Conservation (phyloP, 768 basidiomycete genomes). For the Leccinum disarticulatum region DNA sequence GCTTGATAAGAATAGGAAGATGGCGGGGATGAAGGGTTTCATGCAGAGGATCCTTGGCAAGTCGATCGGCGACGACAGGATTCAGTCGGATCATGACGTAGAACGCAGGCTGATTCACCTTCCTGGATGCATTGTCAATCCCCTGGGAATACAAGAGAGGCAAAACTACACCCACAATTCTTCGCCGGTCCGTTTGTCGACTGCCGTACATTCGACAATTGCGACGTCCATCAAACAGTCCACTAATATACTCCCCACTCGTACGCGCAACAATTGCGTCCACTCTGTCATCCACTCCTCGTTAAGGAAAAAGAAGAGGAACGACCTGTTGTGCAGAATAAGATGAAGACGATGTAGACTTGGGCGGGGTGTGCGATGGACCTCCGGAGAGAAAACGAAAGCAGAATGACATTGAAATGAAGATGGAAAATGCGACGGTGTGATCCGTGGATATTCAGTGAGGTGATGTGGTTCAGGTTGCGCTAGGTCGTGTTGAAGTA, state of each 20-base stretch:
- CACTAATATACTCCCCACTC: conserved; percentile 80
- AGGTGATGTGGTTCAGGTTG: no score
- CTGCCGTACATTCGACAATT: conserved; percentile 60
- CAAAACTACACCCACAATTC: conserved; percentile 46
- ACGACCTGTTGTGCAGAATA: no score
- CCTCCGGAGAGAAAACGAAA: no score
- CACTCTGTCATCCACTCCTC: conserved; percentile 80
- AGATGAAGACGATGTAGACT: no score
- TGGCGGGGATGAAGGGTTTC: conserved; percentile 87
- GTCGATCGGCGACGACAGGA: conserved; percentile 69
- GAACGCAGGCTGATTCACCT: conserved; percentile 87
- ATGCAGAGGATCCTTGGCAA: conserved; percentile 70
- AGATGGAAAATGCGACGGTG: no score
- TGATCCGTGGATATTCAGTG: no score
- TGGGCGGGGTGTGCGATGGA: no score
- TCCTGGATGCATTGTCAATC: conserved; percentile 36
- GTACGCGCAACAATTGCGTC: conserved; percentile 74
- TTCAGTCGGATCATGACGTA: conserved; percentile 86
- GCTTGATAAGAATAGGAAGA: conserved; percentile 92
- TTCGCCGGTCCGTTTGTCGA: conserved; percentile 59
- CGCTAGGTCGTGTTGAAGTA: no score
- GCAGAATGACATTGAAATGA: no score
- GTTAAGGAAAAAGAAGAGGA: no score
- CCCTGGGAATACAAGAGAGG: conserved; percentile 1
- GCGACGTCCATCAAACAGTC: conserved; percentile 85